A percentile compares a stretch with the other conserved stretches of the same genome.
Evolutionary conservation across 2,329 filamentous ascomycete species (phyloP).

Genomic region (Aspergillus costaricaensis): DNA sequence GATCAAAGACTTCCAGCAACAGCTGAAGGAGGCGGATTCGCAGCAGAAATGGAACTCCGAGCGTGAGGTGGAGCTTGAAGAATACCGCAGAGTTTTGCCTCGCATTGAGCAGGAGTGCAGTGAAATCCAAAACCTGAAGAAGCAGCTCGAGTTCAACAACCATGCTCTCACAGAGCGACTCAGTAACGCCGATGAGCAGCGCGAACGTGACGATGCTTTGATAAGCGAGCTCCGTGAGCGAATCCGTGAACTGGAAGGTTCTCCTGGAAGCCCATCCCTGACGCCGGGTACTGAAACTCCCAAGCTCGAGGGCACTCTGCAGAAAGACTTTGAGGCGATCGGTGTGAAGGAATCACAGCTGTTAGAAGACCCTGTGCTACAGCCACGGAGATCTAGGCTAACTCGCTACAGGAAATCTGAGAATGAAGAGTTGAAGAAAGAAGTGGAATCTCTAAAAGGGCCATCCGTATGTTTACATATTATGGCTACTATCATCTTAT

Average conservation of each 20-base stretch:
- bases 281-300: conserved; percentile 43
- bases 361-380: conserved; percentile 27
- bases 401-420: conserved; percentile 40
- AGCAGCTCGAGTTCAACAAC: conserved; percentile 52
- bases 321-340: conserved; percentile 46
- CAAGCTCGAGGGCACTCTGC: conserved; percentile 42
- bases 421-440: conserved; percentile 43
- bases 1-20: conserved; percentile 49
- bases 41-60: conserved; percentile 44
- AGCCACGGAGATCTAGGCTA: conserved; percentile 17
- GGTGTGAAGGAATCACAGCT: conserved; percentile 43
- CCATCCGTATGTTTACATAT: conserved; percentile 1
- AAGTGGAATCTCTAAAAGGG: conserved; percentile 37
- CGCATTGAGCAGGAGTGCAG: conserved; percentile 52
- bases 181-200: conserved; percentile 46
- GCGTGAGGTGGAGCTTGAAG: conserved; percentile 45
- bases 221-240: conserved; percentile 47
- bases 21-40: conserved; percentile 49
- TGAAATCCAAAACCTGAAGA: conserved; percentile 51
- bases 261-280: conserved; percentile 40
- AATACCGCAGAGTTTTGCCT: conserved; percentile 49
- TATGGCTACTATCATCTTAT: background rate
- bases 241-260: conserved; percentile 45
- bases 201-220: conserved; percentile 43
- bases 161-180: conserved; percentile 49